Conservation (phyloP, 2,329 filamentous ascomycete species). For the Diaporthe ilicicola region DNA sequence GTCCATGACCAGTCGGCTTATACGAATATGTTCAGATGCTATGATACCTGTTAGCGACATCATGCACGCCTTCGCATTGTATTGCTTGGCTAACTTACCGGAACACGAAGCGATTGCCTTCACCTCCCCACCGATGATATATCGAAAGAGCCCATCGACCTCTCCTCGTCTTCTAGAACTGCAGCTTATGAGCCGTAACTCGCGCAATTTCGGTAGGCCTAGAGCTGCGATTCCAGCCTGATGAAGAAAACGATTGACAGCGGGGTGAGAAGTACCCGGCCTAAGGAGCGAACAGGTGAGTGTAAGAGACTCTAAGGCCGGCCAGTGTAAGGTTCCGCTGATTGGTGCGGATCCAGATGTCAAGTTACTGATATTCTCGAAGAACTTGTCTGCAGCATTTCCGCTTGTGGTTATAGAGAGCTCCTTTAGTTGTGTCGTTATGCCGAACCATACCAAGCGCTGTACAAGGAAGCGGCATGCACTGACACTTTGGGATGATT, state of each 20-base stretch:
- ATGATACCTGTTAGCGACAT: not conserved
- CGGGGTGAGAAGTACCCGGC: not conserved
- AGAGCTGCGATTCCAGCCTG: not conserved
- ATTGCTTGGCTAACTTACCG: not conserved
- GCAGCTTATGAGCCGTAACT: not conserved
- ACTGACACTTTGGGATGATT: rapidly evolving
- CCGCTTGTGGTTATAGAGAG: not conserved
- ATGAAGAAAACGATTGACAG: not conserved
- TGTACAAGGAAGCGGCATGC: not conserved
- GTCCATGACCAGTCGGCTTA: not conserved
- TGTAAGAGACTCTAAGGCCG: not conserved
- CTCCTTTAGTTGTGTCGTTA: not conserved
- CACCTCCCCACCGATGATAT: not conserved
- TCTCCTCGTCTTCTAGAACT: not conserved
- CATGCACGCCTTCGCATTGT: rapidly evolving
- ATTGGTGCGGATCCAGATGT: not conserved
- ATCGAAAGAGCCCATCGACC: not conserved
- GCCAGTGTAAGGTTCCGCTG: not conserved
- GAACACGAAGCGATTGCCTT: not conserved
- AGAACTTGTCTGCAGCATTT: not conserved
- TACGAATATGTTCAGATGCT: not conserved
- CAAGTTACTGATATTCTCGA: not conserved
- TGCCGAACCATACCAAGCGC: not conserved
- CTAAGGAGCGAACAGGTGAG: not conserved
- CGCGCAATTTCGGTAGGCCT: not conserved